Base-by-base conservation (phyloP, 345 rosid genomes). In the Murraya paniculata region DNA sequence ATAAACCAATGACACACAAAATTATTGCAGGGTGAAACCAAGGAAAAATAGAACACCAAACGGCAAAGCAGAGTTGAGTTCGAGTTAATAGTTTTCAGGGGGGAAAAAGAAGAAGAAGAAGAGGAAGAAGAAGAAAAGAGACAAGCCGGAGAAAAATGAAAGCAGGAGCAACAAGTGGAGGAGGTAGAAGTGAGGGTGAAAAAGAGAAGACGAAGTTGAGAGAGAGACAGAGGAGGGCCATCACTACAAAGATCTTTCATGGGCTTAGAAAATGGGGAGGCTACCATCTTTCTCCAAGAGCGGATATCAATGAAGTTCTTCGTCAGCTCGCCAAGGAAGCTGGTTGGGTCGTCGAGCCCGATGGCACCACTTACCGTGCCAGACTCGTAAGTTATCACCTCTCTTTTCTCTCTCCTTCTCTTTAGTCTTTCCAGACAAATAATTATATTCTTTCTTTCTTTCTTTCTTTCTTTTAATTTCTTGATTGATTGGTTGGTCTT, bases 241-340 rank as follows among this genome's bases (percentile, higher is more conserved):
- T 88, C 39, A 86, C 89, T 61, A 83, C 89, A 72, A 86, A 83
- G 33, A 88, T 88, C 77, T 88, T 88, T 77, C 81, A 78, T 11
- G 91, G 91, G 28, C 83, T 86, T 9, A 71, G 89, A 56, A 81
- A 83, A 64, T 82, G 80, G 69, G 89, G 89, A 18, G 85, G 86
- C 21, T 85, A 88, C 81, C 80, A 39, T 28, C 89, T 88, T 48
- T 80, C 88, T 8, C 86, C 87, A 21, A 81, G 89, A 9, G 82
- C 91, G 22, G 89, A 88, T 64, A 88, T 86, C 79, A 85, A 88
- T 53, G 83, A 84, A 78, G 86, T 83, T 56, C 88, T 88, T 64
- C 88, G 88, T 14, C 76, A 86, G 25, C 89, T 86, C 60, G 89
- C 91, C 64, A 78, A 64, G n/a, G 91, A 88, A 56, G 86, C 91